Evolutionary conservation across 495 filamentous ascomycete genomes (phyloP), one percentile per base, ranked within the genome.

Genomic region (Lophiostoma macrostomum): DNA sequence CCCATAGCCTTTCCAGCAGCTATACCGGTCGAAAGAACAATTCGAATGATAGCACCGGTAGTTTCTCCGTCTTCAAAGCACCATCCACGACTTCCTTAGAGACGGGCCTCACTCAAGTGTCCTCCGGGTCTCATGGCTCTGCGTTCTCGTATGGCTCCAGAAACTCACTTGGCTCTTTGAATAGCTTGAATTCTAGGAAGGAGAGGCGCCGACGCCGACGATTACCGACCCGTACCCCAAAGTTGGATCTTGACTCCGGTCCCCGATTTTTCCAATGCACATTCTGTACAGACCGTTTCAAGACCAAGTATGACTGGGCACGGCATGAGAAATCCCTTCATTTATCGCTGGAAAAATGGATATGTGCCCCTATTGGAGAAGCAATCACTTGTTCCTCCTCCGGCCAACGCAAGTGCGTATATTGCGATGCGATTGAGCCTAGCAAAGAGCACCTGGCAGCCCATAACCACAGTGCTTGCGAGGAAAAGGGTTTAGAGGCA

Each of bases 241-340:
- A 39, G 36, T 30, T 42, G 1, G 50, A 57, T 20, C 16, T 31
- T 16, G 70, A 70, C 34, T 60, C 57, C 34, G 83, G 73, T 64
- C 75, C 56, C 31, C 67, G 71, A 1, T 42, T 85, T 13, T 93
- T 83, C 69, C 84, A 90, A 62, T 93, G 88, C 67, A 93, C 88
- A 7, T 93, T 93, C 71, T 93, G 88, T 64, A 82, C 81, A 0
- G 82, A 87, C 49, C 85, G 81, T 0, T 91, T 91, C 71, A 81
- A 82, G 52, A 88, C 83, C 44, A 89, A 90, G 67, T 85, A 89
- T 67, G 88, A 93, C 67, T 93, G 88, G 88, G 77, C 83, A 44
- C 76, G 88, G 29, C 88, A 93, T 66, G 88, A 93, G 65, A 90
- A 88, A 57, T 87, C 84, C 16, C 71, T 90, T 16, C 88, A 93